Percentiles rank a stretch among this genome's conserved stretches.
phyloP scores from a whole-genome alignment of 75 land plant genomes.

The Selaginella tamariscina region DNA sequence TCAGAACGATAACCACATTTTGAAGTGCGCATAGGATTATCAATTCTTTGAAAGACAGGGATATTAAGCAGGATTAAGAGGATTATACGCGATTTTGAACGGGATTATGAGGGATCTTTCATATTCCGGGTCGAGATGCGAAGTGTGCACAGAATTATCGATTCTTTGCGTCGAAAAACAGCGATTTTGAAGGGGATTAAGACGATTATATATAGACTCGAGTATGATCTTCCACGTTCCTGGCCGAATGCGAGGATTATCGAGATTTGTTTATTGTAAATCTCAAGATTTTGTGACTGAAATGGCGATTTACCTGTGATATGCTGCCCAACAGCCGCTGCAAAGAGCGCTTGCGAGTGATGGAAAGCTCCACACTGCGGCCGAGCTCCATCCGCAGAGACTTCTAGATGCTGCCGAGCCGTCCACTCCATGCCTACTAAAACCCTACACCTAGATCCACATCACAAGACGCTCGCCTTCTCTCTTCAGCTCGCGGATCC shows the following conservation, averaged over 20 bases:
- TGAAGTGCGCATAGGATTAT: not conserved
- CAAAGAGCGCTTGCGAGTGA: slow-evolving; percentile 73
- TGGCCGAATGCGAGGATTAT: not conserved
- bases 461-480: not conserved
- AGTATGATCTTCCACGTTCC: not conserved
- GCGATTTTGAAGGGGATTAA: not conserved
- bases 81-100: too few species aligned
- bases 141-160: not conserved
- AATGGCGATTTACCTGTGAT: slow-evolving; percentile 38
- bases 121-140: not conserved
- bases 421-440: slow-evolving; percentile 66
- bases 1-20: slow-evolving; percentile 13
- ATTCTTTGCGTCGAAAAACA: not conserved
- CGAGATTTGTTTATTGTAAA: not conserved
- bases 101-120: too few species aligned
- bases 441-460: slow-evolving; percentile 3
- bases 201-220: not conserved
- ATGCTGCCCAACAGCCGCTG: slow-evolving; percentile 65
- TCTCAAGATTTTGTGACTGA: not conserved
- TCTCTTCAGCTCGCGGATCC: not conserved
- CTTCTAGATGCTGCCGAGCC: slow-evolving; percentile 80
- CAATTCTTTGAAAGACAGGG: not conserved
- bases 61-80: too few species aligned
- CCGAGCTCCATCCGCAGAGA: slow-evolving; percentile 40
- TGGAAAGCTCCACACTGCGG: slow-evolving; percentile 91